A percentile compares a stretch with the other conserved stretches of the same genome.
Conservation (phyloP, 441 rosid genomes). For the Melastoma candidum region DNA sequence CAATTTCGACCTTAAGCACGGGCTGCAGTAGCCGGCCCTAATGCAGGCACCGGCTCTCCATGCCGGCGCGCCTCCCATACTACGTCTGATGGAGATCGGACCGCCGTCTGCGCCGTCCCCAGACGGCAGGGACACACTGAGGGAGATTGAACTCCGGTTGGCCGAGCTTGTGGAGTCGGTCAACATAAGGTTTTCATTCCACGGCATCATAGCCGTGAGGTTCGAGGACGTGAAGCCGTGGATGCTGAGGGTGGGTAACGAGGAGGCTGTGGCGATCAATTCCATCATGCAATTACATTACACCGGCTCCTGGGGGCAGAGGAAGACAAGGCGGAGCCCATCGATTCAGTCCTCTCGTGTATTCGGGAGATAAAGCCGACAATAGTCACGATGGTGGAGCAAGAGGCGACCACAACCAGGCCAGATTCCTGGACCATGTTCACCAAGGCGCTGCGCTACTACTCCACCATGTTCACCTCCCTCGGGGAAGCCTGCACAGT, state of each 20-base stretch:
- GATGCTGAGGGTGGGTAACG: conserved; percentile 49
- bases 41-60: conserved; percentile 67
- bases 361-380: conserved; percentile 46
- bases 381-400: conserved; percentile 58
- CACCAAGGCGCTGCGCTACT: conserved; percentile 48
- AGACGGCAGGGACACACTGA: conserved; percentile 45
- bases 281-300: conserved; percentile 42
- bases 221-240: conserved; percentile 60
- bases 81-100: conserved; percentile 64
- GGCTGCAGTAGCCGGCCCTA: conserved; percentile 69
- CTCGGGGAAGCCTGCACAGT: conserved; percentile 37
- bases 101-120: conserved; percentile 29
- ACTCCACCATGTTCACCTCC: conserved; percentile 66
- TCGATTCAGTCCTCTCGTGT: conserved; percentile 42
- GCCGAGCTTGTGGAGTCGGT: conserved; percentile 55
- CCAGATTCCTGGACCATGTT: conserved; percentile 47
- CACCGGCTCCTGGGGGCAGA: conserved; percentile 43
- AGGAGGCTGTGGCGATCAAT: conserved; percentile 57
- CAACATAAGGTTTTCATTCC: conserved; percentile 49
- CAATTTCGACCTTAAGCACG: conserved; percentile 59
- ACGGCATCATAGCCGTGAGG: conserved; percentile 40
- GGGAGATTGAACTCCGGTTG: conserved; percentile 42
- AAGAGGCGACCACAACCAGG: conserved; percentile 59
- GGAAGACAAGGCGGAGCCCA: conserved; percentile 20
- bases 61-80: conserved; percentile 50